These are phyloP conservation scores for Rhododendron ovatum DNA, from an alignment of 148 eudicot genomes.

Conservation along the genomic window DNA sequence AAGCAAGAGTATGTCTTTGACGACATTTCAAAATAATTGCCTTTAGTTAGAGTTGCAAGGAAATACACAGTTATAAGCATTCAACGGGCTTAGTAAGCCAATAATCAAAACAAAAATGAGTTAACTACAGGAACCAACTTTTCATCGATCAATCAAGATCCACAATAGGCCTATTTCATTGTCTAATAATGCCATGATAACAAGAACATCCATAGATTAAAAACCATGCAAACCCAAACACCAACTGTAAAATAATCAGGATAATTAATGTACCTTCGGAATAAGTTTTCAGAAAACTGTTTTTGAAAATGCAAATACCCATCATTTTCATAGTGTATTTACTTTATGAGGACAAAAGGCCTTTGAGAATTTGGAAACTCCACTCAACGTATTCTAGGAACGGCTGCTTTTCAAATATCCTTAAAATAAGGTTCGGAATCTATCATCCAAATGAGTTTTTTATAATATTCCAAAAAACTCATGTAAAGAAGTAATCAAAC, in stretches of 20 bases:
- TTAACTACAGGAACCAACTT: background rate
- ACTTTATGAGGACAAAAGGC: background rate
- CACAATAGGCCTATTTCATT: background rate
- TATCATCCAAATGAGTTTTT: background rate
- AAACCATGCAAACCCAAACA: background rate
- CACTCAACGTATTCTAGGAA: background rate
- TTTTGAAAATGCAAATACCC: background rate
- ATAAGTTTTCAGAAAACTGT: background rate
- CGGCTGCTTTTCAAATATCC: background rate
- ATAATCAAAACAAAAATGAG: background rate
- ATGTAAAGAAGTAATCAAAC: background rate
- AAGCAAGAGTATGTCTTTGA: slow-evolving; percentile 66
- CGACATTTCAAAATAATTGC: background rate
- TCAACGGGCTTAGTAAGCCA: background rate
- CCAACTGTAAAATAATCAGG: background rate
- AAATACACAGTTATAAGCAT: background rate
- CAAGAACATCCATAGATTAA: background rate
- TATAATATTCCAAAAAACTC: background rate
- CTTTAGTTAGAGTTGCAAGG: background rate
- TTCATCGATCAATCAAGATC: background rate
- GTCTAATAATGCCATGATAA: background rate
- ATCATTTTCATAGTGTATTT: background rate
- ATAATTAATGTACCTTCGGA: background rate
- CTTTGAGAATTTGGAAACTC: background rate
- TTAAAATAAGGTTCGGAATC: background rate